Percentiles rank a stretch among this genome's conserved stretches.
phyloP scores from a whole-genome alignment of 371 early-diverging fungal species.

The Ecytonucleospora hepatopenaei region DNA sequence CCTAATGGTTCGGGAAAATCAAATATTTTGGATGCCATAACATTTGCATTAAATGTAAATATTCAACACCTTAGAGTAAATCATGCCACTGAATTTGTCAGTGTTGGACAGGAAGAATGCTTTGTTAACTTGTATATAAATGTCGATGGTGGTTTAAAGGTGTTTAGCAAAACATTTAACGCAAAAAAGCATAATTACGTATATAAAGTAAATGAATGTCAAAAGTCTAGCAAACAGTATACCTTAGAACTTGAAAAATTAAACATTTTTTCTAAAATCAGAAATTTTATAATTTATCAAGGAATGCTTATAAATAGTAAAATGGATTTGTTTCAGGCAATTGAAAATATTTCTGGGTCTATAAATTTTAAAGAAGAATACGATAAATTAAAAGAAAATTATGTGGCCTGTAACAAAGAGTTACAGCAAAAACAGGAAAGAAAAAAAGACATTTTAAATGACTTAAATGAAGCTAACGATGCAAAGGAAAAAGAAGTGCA shows the following conservation, averaged over 20 bases:
- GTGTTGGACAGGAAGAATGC: conserved; percentile 48
- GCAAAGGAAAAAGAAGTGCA: conserved; percentile 28
- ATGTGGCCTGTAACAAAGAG: conserved; percentile 10
- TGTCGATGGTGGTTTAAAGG: background rate
- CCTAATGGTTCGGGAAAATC: conserved; percentile 98
- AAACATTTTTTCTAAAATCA: conserved; percentile 77
- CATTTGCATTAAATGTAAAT: conserved; percentile 83
- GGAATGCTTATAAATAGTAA: conserved; percentile 90
- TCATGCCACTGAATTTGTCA: conserved; percentile 70
- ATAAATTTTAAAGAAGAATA: conserved; percentile 42
- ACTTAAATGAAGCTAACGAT: conserved; percentile 37
- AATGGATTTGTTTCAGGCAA: conserved; percentile 73
- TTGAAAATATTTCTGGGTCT: conserved; percentile 84
- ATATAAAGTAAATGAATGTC: conserved; percentile 69
- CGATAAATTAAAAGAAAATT: conserved; percentile 17
- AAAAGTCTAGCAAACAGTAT: conserved; percentile 64
- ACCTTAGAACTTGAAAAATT: conserved; percentile 66
- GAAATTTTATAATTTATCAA: conserved; percentile 95
- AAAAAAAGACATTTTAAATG: conserved; percentile 26
- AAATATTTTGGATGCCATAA: conserved; percentile 94
- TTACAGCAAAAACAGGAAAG: conserved; percentile 10
- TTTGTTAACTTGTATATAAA: conserved; percentile 64
- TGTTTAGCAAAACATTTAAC: background rate
- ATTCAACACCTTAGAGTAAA: conserved; percentile 71
- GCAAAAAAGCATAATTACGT: background rate